A percentile compares a stretch with the other conserved stretches of the same genome.
These are phyloP conservation scores for Claviceps paspali DNA, from an alignment of 2,329 filamentous ascomycete species.

Conservation along the genomic window DNA sequence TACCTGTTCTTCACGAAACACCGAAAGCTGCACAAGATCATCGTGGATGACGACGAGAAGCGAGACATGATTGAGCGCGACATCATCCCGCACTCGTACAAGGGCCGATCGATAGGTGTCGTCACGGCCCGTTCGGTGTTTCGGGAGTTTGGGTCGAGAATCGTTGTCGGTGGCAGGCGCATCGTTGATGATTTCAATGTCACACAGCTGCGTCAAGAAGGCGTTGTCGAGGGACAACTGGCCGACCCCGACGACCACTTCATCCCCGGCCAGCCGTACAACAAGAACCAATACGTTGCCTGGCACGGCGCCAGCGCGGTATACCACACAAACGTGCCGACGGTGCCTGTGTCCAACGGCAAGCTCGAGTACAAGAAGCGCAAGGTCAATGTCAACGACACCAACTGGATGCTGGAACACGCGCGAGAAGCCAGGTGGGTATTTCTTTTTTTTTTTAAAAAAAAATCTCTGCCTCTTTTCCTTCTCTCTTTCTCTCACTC, in stretches of 20 bases:
- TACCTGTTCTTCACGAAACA: conserved; percentile 99
- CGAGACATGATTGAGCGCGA: conserved; percentile 88
- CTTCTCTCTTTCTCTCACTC: not conserved
- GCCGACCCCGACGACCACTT: conserved; percentile 80
- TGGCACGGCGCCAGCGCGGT: conserved; percentile 96
- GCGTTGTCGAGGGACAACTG: conserved; percentile 73
- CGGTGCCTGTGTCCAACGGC: conserved; percentile 58
- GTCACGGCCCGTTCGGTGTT: conserved; percentile 95
- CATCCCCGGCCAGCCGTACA: conserved; percentile 72
- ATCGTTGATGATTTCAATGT: conserved; percentile 85
- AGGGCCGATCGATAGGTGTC: conserved; percentile 90
- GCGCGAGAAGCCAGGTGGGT: conserved; percentile 72
- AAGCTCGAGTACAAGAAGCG: conserved; percentile 73
- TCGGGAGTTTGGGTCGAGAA: conserved; percentile 86
- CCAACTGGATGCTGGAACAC: conserved; percentile 95
- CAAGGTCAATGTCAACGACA: conserved; percentile 75
- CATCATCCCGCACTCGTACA: conserved; percentile 96
- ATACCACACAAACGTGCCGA: conserved; percentile 71
- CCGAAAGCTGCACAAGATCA: conserved; percentile 91
- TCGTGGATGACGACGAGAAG: conserved; percentile 95
- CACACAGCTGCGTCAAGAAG: conserved; percentile 56
- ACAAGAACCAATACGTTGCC: conserved; percentile 96
- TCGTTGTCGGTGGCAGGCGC: conserved; percentile 78
- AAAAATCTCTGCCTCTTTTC: too few relatives aligned
- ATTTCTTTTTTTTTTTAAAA: not conserved